A percentile compares a stretch with the other conserved stretches of the same genome.
phyloP scores from a whole-genome alignment of 116 monocot genomes.

The Phalaenopsis hybrid region DNA sequence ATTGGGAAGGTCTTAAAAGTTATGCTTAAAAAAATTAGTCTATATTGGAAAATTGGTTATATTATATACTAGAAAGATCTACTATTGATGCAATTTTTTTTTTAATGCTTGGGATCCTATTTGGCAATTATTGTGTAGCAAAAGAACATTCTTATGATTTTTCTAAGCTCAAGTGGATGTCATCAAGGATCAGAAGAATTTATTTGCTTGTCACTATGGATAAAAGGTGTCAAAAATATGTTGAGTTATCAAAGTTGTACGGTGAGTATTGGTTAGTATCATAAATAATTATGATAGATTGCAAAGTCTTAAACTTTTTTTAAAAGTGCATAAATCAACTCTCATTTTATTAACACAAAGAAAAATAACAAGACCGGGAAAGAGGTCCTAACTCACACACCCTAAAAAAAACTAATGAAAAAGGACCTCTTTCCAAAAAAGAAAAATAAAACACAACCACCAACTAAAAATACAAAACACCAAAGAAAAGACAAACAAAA shows the following conservation, averaged over 20 bases:
- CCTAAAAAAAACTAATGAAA: too few species aligned
- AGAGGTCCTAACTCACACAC: too few species aligned
- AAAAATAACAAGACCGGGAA: too few species aligned
- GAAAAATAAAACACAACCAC: too few species aligned
- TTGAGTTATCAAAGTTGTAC: not conserved
- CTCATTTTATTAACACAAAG: too few species aligned
- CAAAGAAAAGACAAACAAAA: too few species aligned
- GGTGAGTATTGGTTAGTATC: not conserved
- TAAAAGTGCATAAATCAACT: too few species aligned
- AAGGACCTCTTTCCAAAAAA: too few species aligned
- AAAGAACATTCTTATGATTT: not conserved
- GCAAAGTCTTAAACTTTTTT: not conserved
- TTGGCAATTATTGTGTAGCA: not conserved
- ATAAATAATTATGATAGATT: not conserved
- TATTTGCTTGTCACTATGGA: not conserved
- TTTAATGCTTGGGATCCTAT: not conserved
- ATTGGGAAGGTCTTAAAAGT: not conserved
- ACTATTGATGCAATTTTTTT: too few species aligned
- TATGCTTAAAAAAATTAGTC: not conserved
- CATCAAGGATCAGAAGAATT: not conserved
- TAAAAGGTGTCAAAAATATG: not conserved
- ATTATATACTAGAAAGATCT: not conserved
- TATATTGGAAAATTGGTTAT: not conserved
- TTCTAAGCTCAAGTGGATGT: not conserved
- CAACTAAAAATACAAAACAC: too few species aligned